phyloP scores from a whole-genome alignment of 306 rosid genomes.

The Begonia fuchsioides region DNA sequence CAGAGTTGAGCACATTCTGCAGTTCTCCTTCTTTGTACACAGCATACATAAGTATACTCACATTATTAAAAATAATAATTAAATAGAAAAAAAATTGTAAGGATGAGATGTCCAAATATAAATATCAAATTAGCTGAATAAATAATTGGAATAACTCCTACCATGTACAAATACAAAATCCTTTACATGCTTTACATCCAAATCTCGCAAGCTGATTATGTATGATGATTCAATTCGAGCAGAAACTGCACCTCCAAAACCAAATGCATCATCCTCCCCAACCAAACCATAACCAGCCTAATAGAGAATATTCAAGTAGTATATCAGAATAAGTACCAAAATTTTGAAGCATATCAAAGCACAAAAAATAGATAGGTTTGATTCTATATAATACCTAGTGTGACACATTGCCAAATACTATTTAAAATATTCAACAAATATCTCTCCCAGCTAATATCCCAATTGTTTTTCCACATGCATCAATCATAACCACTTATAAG shows the following conservation, averaged over 20 bases:
- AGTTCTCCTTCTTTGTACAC: too few relatives aligned
- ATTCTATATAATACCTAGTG: too few relatives aligned
- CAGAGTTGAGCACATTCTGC: too few relatives aligned
- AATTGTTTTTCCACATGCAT: too few relatives aligned
- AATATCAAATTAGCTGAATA: constrained; percentile 6
- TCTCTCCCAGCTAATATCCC: too few relatives aligned
- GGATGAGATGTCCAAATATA: neutral
- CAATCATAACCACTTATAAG: too few relatives aligned
- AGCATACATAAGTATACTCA: too few relatives aligned
- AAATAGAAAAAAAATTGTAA: neutral
- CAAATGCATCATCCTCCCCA: constrained; percentile 74
- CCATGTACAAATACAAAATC: constrained; percentile 85
- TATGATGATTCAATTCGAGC: constrained; percentile 83
- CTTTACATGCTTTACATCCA: constrained; percentile 79
- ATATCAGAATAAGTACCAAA: too few relatives aligned
- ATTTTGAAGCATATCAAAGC: too few relatives aligned
- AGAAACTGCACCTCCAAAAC: constrained; percentile 59
- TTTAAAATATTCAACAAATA: too few relatives aligned
- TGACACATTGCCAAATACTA: too few relatives aligned
- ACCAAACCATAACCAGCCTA: constrained; percentile 93
- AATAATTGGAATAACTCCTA: constrained; percentile 23
- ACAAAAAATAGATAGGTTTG: too few relatives aligned
- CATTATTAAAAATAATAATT: neutral
- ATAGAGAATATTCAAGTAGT: constrained; percentile 9
- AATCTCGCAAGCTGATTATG: constrained; percentile 66